These are phyloP conservation scores for Sinapis alba DNA, from an alignment of 441 rosid genomes.

Conservation along the genomic window DNA sequence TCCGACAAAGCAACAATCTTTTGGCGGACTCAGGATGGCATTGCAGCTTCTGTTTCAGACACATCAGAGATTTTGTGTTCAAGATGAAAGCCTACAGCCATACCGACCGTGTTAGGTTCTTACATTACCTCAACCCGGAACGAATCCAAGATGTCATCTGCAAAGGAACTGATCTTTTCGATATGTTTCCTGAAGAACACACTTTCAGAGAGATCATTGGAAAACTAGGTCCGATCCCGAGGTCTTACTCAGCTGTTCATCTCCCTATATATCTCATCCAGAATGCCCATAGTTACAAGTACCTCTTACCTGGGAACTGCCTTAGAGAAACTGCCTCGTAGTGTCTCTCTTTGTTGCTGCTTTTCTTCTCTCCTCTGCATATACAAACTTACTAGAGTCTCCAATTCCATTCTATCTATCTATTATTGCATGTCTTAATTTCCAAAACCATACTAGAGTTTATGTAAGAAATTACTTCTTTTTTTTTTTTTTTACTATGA, in stretches of 20 bases:
- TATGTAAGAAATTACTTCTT: not conserved
- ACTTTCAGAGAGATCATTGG: constrained; percentile 85
- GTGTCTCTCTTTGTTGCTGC: not conserved
- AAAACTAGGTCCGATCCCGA: constrained; percentile 84
- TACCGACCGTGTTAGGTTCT: constrained; percentile 75
- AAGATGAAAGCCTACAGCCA: constrained; percentile 99
- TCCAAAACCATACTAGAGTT: constrained; percentile 15
- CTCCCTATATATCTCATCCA: constrained; percentile 72
- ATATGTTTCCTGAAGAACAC: constrained; percentile 94
- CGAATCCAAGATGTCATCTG: constrained; percentile 85
- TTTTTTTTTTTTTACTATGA: too few relatives aligned
- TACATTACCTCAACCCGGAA: constrained; percentile 67
- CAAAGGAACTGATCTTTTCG: constrained; percentile 76
- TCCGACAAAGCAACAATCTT: constrained; percentile 64
- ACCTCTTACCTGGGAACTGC: constrained; percentile 89
- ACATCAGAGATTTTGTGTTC: constrained; percentile 72
- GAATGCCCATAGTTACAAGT: constrained; percentile 67
- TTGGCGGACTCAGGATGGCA: constrained; percentile 92
- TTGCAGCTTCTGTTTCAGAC: constrained; percentile 92
- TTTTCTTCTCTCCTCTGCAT: not conserved
- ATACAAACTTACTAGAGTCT: not conserved
- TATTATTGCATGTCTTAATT: constrained; percentile 4
- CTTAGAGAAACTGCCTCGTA: constrained; percentile 50
- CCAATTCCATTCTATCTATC: not conserved
- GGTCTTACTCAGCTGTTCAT: constrained; percentile 75